Evolutionary conservation across 129 eudicot species (phyloP), one percentile per base, ranked within the genome.

Genomic region (Silybum marianum): DNA sequence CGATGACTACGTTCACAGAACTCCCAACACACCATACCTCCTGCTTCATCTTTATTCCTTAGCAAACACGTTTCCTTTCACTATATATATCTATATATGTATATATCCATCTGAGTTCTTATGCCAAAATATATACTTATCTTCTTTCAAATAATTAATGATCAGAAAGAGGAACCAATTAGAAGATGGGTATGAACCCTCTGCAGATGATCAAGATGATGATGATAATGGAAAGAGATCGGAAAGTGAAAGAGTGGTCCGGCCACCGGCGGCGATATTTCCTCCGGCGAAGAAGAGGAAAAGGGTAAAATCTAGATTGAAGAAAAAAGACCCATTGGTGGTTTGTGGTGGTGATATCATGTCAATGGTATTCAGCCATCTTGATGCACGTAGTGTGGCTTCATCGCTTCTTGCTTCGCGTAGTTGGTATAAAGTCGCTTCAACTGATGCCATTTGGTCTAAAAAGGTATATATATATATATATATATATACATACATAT

Each of bases 341-440:
- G 78, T 79, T 3, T 77, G 83, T 77, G 97, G 94, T 18, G 68
- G 69, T 26, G 93, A 90, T 82, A 71, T 89, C 48, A 89, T 89
- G 94, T 38, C 81, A 51, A 78, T 78, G 74, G 85, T 86, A 74
- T 72, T 92, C 58, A 75, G 68, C 54, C 7, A 4, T 71, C 85
- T 90, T 3, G 97, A 92, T 76, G 94, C 92, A 84, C 88, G 83
- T 85, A 90, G 93, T 80, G 71, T 86, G 86, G 97, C 92, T 88
- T 84, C 85, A 34, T 78, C 87, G 10, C 92, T 88, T 65, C 72
- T 86, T 79, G 97, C 90, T 39, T 92, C 94, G 26, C 83, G 87
- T 72, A 77, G 73, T 9, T 92, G 97, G 97, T 81, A 51, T n/a
- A 78, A 63, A 14, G 79, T 90, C 5, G 97, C 94, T 86, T 92